Base-by-base conservation (phyloP, 805 yeast species). In the Priceomyces haplophilus region DNA sequence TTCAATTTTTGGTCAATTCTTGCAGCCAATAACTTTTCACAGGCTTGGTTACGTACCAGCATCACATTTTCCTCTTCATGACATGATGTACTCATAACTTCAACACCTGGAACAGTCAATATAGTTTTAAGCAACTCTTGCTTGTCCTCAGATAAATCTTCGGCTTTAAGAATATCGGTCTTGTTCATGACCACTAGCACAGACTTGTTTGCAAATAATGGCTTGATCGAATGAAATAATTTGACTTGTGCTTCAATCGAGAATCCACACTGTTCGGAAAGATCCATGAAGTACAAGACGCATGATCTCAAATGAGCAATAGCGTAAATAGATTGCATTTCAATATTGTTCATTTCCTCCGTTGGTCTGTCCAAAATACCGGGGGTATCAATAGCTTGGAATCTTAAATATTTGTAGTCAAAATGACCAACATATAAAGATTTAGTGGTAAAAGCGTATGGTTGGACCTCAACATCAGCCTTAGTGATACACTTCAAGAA, bases 281-380 rank as follows among this genome's bases (percentile, higher is more conserved):
- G 77, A 76, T 93, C 99, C 99, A 93, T 93, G 63, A 93, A 93
- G 73, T 93, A 93, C 60, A 93, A 70, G 35, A 93, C 96, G 66
- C 97, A 88, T 21, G 98, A 90, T 64, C 98, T 82, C 67, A 93
- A 80, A 69, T 93, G 99, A 25, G 99, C 99, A 75, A 93, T 89
- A 48, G 99, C 99, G 60, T 93, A 93, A 60, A 93, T 93, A 39
- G 96, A 86, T 74, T 93, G 99, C 99, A 93, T 93, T 75, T 93
- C 99, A 67, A 93, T 93, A 70, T 93, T 93, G 76, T 93, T 93
- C 99, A 93, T 93, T 65, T 93, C 99, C 69, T 93, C 99, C 35
- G 97, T 89, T 47, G 99, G 99, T 67, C 98, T 83, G 69, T 93
- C 99, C 64, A 93, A 76, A 58, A 93, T 90, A 75, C 99, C 99